These are phyloP conservation scores for Fusarium nelsonii DNA, from an alignment of 2,329 filamentous ascomycete genomes.

Conservation along the genomic window DNA sequence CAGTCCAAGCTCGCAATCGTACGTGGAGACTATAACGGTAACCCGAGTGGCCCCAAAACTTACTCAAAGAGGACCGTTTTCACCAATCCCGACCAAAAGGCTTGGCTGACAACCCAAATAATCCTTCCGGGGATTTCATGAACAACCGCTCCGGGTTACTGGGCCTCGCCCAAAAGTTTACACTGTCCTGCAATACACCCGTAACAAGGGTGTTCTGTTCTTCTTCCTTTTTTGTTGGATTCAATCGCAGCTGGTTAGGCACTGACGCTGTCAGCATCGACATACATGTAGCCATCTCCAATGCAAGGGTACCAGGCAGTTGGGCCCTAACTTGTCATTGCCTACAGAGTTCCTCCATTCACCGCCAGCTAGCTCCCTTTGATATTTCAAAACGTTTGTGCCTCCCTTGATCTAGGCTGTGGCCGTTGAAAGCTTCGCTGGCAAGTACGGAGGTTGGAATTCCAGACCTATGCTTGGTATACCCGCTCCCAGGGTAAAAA, in stretches of 20 bases:
- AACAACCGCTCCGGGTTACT: constrained; percentile 5
- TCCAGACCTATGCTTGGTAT: constrained; percentile 15
- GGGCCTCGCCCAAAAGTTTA: constrained; percentile 15
- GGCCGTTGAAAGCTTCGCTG: background rate
- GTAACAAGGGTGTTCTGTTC: constrained; percentile 9
- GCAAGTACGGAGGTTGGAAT: constrained; percentile 4
- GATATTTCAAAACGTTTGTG: background rate
- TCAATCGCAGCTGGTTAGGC: constrained; percentile 20
- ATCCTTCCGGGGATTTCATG: constrained; percentile 11
- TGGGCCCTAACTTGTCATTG: constrained; percentile 21
- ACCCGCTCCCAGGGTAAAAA: background rate
- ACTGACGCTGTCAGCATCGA: constrained; percentile 16
- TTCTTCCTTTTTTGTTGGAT: constrained; percentile 13
- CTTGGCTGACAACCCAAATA: constrained; percentile 13
- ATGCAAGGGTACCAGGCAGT: constrained; percentile 25
- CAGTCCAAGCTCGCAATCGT: constrained; percentile 28
- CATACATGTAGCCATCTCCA: constrained; percentile 14
- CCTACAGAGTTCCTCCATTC: constrained; percentile 9
- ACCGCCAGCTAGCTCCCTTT: constrained; percentile 12
- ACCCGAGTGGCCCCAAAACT: constrained; percentile 23
- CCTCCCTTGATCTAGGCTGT: background rate
- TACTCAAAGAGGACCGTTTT: constrained; percentile 19
- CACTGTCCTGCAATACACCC: constrained; percentile 18
- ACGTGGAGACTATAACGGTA: constrained; percentile 18
- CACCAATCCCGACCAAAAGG: constrained; percentile 15